Evolutionary conservation across 306 rosid genomes (phyloP).

Genomic region (Gastrolobium villosum): DNA sequence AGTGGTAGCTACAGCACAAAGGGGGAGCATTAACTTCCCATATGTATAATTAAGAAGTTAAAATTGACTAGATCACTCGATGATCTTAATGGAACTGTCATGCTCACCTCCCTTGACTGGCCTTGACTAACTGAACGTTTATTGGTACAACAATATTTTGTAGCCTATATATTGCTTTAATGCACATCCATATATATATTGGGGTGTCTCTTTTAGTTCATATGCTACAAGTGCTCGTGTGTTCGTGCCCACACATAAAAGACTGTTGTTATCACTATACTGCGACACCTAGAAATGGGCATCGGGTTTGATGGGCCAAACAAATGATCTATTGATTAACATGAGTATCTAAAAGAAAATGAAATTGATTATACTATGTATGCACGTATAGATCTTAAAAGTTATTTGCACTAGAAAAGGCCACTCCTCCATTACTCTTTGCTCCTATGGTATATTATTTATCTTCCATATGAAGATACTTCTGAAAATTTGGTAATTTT

Average conservation of each 20-base stretch:
- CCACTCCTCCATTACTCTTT: slow-evolving; percentile 53
- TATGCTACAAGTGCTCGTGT: slow-evolving; percentile 44
- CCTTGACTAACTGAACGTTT: slow-evolving; percentile 42
- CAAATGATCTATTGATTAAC: slow-evolving; percentile 55
- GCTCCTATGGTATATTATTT: slow-evolving; percentile 49
- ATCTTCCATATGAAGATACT: slow-evolving; percentile 42
- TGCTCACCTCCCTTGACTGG: slow-evolving; percentile 42
- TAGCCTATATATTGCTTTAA: slow-evolving; percentile 31
- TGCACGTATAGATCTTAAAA: slow-evolving; percentile 50
- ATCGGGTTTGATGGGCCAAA: slow-evolving; percentile 54
- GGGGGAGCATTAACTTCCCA: slow-evolving; percentile 41
- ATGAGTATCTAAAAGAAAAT: slow-evolving; percentile 47
- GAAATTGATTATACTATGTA: slow-evolving; percentile 50
- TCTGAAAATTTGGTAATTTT: slow-evolving; percentile 17
- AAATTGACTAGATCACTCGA: slow-evolving; percentile 49
- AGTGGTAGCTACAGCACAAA: slow-evolving; percentile 35
- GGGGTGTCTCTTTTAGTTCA: slow-evolving; percentile 49
- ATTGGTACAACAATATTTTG: slow-evolving; percentile 44
- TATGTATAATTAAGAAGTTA: slow-evolving; percentile 27
- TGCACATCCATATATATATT: slow-evolving; percentile 8
- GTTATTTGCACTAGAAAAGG: slow-evolving; percentile 53
- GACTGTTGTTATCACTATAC: slow-evolving; percentile 36
- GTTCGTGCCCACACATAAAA: slow-evolving; percentile 40
- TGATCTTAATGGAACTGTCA: slow-evolving; percentile 58
- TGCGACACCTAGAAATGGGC: slow-evolving; percentile 55